Evolutionary conservation across 768 basidiomycete genomes (phyloP), one percentile per base, ranked within the genome.

Genomic region (Pleurotus tuoliensis): DNA sequence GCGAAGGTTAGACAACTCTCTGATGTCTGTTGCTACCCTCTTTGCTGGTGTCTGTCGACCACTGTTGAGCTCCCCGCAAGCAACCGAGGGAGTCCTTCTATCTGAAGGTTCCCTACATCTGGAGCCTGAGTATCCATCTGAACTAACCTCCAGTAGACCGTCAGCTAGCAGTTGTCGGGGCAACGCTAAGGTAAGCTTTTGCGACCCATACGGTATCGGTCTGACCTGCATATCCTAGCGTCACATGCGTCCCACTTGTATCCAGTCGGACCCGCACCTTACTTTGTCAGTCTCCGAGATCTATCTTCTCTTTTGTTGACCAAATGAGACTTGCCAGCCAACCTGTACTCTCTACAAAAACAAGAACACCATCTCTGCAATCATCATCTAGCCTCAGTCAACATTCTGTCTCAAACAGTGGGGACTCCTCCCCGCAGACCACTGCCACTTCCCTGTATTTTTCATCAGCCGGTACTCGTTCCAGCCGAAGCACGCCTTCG

Each of bases 341-440:
- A 38, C 37, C 39, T 7, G 13, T 41, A 16, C 18, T 3, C 37
- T 38, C 51, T 39, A 53, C 39, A 53, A 53, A 53, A 53, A 38
- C 39, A 22, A 53, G 47, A 30, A 20, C n/a, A 7, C 15, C 54
- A 53, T 24, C 56, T 63, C 27, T 58, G 53, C 46, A 47, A 55
- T 41, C 43, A 43, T 47, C 58, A 60, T 45, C 47, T 56, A 58
- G 51, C 52, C 53, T 59, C 69, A 16, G 66, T 68, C 43, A 64
- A 63, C 63, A 68, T 69, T 61, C 51, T 11, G 30, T 48, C 7
- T 62, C 73, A 50, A 71, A 73, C 60, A 81, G 78, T 61, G 76
- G 77, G 51, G 71, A 76, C 48, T 78, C 82, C n/a, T 76, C 80
- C 18, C 76, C 82, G 18, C 75, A 76, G 44, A 76, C 79, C 38